Evolutionary conservation across 2,329 filamentous ascomycete genomes (phyloP).

Genomic region (Colletotrichum limetticola): DNA sequence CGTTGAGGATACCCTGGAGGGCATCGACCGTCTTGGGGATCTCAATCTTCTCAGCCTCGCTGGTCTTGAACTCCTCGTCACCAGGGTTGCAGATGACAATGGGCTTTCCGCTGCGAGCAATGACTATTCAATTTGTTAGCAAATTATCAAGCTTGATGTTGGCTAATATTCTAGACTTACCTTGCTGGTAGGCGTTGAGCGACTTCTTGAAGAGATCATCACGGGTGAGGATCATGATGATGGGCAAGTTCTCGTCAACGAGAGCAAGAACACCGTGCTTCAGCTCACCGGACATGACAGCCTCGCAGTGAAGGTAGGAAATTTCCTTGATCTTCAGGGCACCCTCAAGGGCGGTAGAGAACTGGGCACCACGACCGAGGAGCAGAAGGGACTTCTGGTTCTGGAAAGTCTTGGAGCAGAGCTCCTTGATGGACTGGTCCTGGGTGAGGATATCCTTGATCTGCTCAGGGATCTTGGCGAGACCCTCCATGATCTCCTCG

Average conservation of each 20-base stretch:
- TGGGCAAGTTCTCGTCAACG: slow-evolving; percentile 97
- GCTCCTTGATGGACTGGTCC: slow-evolving; percentile 92
- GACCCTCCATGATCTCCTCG: slow-evolving; percentile 95
- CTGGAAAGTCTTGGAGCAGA: slow-evolving; percentile 93
- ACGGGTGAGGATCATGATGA: slow-evolving; percentile 99
- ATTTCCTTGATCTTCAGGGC: slow-evolving; percentile 99
- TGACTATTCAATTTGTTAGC: slow-evolving; percentile 67
- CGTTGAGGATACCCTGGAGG: slow-evolving; percentile 96
- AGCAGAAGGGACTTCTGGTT: slow-evolving; percentile 96
- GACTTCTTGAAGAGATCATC: slow-evolving; percentile 98
- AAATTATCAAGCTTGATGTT: not conserved
- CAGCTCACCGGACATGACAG: slow-evolving; percentile 99
- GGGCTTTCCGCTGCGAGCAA: slow-evolving; percentile 93
- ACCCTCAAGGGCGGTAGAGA: slow-evolving; percentile 95
- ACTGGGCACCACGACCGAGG: slow-evolving; percentile 94
- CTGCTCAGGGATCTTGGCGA: slow-evolving; percentile 87
- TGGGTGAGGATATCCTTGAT: slow-evolving; percentile 93
- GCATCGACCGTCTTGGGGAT: slow-evolving; percentile 95
- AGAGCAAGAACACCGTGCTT: slow-evolving; percentile 98
- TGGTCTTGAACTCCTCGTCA: slow-evolving; percentile 88
- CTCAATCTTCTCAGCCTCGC: slow-evolving; percentile 96
- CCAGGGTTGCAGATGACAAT: slow-evolving; percentile 97
- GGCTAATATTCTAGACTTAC: slow-evolving; percentile 58
- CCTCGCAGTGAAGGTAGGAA: slow-evolving; percentile 98
- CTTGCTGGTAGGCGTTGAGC: slow-evolving; percentile 99